Evolutionary conservation across 345 rosid species (phyloP), one percentile per base, ranked within the genome.

Genomic region (Hibiscus mutabilis): DNA sequence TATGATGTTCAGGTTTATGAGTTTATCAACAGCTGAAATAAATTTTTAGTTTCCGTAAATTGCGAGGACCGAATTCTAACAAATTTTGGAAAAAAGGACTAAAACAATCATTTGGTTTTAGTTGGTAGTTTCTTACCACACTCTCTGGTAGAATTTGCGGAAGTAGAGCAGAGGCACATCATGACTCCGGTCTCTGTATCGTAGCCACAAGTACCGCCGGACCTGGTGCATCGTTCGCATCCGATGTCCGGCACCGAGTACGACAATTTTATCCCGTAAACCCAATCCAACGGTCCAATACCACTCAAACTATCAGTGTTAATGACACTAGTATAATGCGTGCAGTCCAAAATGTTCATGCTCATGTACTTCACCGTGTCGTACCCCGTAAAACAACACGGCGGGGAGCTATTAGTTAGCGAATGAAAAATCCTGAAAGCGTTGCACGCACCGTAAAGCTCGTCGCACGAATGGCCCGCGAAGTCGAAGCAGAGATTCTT

Each of bases 261-360:
- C 0, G 91, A 84, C 62, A 94, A 78, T 62, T 86, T 84, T 19
- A 94, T 85, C n/a, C 97, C 96, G 13, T 91, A 94, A 9, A 84
- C 84, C 98, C 98, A 94, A 78, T 91, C 98, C 72, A 76, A 11
- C 1, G 98, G 97, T 2, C 79, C 85, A 22, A 83, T 68, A 13
- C 85, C 89, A 69, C 73, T 84, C 82, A 91, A 76, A 19, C 66
- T 73, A 8, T 90, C 92, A 1, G 74, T 65, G 55, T 85, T 84
- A 27, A 87, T 71, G 59, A 91, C 78, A 14, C 88, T 87, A 0
- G 91, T 82, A 76, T 90, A 94, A 77, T 91, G 97, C 14, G 92
- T 76, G 67, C 98, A 91, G 69, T 94, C 98, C 87, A 94, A 72
- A 6, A 94, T 90, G 72, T 87, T 88, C 93, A 94, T 83, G 82